Base-by-base conservation (phyloP, 1,139 yeast species). In the Scheffersomyces stambukii region DNA sequence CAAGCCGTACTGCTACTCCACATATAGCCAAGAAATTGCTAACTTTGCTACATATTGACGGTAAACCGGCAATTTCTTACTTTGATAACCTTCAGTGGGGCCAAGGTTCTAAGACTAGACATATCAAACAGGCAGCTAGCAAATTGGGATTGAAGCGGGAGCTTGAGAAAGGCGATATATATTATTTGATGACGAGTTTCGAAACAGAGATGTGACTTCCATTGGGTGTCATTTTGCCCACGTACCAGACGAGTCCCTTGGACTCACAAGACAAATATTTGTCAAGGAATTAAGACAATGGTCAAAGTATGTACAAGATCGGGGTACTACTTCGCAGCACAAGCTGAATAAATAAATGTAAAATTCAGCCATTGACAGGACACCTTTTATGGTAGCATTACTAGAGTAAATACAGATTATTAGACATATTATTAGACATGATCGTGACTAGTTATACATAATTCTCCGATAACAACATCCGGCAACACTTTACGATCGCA, bases 1-100 rank as follows among this genome's bases (percentile, higher is more conserved):
- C 91, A 0, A 77, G 85, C 29, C 59, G 91, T 36, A 82, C 93
- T 0, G 70, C 69, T 11, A 68, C 81, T 1, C 89, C 84, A 0
- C 57, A 55, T 15, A 56, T 77, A n/a, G 91, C 91, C 1, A 61
- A 64, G 38, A 66, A 70, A 35, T 50, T 82, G 42, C 54, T 82
- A 22, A 54, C 64, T 3, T 48, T 66, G 38, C 56, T 80, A 16
- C 62, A 67, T 25, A 54, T 82, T 4, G 67, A 65, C 20, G 70
- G 57, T 8, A 52, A 52, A 30, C 75, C 81, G 0, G 64, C 76
- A 21, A 54, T 60, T 13, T 46, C 60, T 9, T 69, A 54, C 35
- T 75, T 82, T 37, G 70, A 67, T 33, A 64, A 66, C 32, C 52
- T 72, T 29, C 83, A 77, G 39, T 81, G 83, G 82, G 86, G 88